Percentiles rank a stretch among this genome's conserved stretches.
phyloP scores from a whole-genome alignment of 2,329 filamentous ascomycete genomes.

The Rasamsonia emersonii region DNA sequence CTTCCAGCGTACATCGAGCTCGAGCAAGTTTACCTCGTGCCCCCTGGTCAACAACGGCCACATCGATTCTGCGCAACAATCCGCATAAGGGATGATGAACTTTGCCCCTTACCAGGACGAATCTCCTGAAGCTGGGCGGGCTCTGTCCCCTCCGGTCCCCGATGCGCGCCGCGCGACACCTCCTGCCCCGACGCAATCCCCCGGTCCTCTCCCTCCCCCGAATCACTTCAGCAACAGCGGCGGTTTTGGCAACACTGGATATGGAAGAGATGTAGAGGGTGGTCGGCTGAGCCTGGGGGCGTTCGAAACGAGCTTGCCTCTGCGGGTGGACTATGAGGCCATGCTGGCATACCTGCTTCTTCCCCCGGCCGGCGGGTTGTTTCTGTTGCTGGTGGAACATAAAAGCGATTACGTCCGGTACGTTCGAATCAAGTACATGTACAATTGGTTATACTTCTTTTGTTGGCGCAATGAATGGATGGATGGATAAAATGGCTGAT shows the following conservation, averaged over 20 bases:
- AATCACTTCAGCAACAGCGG: constrained; percentile 31
- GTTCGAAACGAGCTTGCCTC: constrained; percentile 82
- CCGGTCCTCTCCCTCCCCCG: constrained; percentile 31
- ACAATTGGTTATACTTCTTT: no score
- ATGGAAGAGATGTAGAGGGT: constrained; percentile 33
- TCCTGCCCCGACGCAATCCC: constrained; percentile 36
- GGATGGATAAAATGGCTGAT: constrained; percentile 1
- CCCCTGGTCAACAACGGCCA: neutral
- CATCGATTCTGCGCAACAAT: neutral
- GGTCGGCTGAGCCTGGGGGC: constrained; percentile 60
- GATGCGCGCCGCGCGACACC: constrained; percentile 46
- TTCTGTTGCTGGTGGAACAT: constrained; percentile 77
- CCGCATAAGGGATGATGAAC: constrained; percentile 53
- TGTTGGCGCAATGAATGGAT: neutral
- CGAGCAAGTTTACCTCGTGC: no score
- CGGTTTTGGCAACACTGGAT: constrained; percentile 23
- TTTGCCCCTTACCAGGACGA: constrained; percentile 96
- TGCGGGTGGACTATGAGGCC: constrained; percentile 84
- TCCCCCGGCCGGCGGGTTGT: constrained; percentile 75
- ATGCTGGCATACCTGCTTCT: constrained; percentile 78
- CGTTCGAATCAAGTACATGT: constrained; percentile 15
- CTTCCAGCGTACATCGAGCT: no score
- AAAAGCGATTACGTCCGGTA: constrained; percentile 96
- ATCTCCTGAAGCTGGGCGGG: constrained; percentile 73
- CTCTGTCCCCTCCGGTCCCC: constrained; percentile 68